phyloP scores from a whole-genome alignment of 257 asterid genomes.

The Jacaranda copaia region DNA sequence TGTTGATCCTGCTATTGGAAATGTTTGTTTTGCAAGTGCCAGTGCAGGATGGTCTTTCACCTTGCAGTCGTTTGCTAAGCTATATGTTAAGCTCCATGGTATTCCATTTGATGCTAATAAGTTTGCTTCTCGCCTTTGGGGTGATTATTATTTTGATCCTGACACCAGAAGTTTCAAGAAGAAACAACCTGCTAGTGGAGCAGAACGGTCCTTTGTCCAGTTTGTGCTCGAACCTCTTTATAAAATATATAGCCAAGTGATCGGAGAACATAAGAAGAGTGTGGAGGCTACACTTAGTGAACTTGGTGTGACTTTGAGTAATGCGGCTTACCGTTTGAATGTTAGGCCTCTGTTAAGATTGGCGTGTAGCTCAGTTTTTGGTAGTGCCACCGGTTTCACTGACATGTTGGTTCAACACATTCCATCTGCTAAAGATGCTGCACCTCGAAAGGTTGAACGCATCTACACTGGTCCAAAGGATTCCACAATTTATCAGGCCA shows the following conservation, averaged over 20 bases:
- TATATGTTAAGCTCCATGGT: constrained; percentile 92
- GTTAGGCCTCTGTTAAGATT: constrained; percentile 90
- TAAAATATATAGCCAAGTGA: constrained; percentile 92
- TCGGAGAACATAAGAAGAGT: constrained; percentile 97
- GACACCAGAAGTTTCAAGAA: constrained; percentile 81
- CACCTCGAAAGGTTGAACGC: constrained; percentile 84
- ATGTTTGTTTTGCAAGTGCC: constrained; percentile 97
- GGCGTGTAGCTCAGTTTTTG: constrained; percentile 96
- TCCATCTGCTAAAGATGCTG: constrained; percentile 96
- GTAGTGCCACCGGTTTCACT: constrained; percentile 93
- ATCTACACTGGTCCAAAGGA: constrained; percentile 88
- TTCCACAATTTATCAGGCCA: constrained; percentile 74
- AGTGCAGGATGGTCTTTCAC: constrained; percentile 99
- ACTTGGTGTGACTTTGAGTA: constrained; percentile 93
- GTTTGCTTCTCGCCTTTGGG: constrained; percentile 97
- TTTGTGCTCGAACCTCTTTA: constrained; percentile 96
- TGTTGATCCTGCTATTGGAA: constrained; percentile 84
- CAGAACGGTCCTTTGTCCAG: constrained; percentile 92
- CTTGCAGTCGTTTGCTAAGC: constrained; percentile 91
- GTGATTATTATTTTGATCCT: constrained; percentile 86
- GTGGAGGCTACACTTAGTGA: constrained; percentile 93
- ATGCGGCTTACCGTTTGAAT: constrained; percentile 91
- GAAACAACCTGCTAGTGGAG: constrained; percentile 84
- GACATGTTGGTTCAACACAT: constrained; percentile 97
- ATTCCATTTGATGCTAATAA: constrained; percentile 89